Evolutionary conservation across 2,329 filamentous ascomycete species (phyloP).

Genomic region (Penicillium carneum): DNA sequence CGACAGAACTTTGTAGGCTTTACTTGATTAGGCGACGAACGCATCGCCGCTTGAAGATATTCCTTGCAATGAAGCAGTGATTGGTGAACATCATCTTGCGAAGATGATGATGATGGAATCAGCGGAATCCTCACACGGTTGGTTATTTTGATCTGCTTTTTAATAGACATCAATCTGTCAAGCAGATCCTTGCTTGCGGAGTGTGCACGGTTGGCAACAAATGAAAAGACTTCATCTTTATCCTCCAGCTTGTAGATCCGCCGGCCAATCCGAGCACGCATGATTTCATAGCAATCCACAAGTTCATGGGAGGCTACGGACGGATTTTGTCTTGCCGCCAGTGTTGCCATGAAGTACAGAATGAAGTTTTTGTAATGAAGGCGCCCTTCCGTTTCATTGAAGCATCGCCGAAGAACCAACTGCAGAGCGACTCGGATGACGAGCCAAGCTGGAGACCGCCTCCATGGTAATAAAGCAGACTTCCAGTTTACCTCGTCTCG

Average conservation of each 20-base stretch:
- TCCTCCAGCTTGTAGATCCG: neutral
- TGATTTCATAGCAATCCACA: neutral
- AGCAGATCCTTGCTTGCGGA: neutral
- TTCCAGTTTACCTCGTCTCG: conserved; percentile 59
- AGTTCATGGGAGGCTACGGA: neutral
- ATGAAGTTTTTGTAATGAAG: neutral
- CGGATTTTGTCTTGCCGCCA: neutral
- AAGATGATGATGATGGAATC: neutral
- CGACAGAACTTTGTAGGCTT: neutral
- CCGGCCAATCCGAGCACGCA: neutral
- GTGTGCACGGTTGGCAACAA: neutral
- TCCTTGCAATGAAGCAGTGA: neutral
- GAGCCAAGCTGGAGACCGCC: neutral
- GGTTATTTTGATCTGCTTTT: neutral
- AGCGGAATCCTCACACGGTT: neutral
- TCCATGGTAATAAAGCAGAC: neutral
- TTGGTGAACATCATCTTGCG: neutral
- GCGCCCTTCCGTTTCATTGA: neutral
- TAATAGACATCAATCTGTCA: neutral
- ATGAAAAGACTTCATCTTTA: neutral
- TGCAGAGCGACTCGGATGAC: neutral
- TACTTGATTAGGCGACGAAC: neutral
- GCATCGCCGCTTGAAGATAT: neutral
- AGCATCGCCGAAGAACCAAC: neutral
- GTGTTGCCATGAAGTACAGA: neutral